A percentile compares a stretch with the other conserved stretches of the same genome.
Conservation (phyloP, 2,329 filamentous ascomycete species). For the Cercospora sp. region DNA sequence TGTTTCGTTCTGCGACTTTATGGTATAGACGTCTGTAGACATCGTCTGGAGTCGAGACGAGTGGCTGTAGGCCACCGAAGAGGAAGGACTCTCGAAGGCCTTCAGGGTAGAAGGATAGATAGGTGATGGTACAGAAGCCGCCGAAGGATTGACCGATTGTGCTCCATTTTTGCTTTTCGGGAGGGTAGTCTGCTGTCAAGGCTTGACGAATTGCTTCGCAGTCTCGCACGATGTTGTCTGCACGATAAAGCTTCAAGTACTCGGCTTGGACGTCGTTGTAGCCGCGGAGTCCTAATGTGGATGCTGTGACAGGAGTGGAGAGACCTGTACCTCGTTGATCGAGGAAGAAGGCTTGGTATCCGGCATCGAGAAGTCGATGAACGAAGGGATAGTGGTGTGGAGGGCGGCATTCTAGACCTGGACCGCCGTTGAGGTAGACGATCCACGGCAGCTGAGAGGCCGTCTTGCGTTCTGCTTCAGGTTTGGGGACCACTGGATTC, state of each 20-base stretch:
- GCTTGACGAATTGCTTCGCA: slow-evolving; percentile 80
- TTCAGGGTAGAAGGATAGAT: slow-evolving; percentile 72
- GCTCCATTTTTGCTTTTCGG: slow-evolving; percentile 75
- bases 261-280: slow-evolving; percentile 67
- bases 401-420: slow-evolving; percentile 72
- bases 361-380: slow-evolving; percentile 69
- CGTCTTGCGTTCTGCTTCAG: slow-evolving; percentile 57
- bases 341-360: slow-evolving; percentile 81
- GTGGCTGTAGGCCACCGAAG: slow-evolving; percentile 78
- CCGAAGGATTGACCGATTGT: slow-evolving; percentile 91
- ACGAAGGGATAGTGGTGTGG: slow-evolving; percentile 74
- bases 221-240: slow-evolving; percentile 86
- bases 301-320: slow-evolving; percentile 75
- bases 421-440: slow-evolving; percentile 81
- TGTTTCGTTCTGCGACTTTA: slow-evolving; percentile 70
- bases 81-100: slow-evolving; percentile 79
- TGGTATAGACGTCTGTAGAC: slow-evolving; percentile 72
- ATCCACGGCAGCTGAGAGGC: slow-evolving; percentile 58
- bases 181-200: slow-evolving; percentile 68
- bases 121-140: slow-evolving; percentile 80
- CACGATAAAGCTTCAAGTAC: slow-evolving; percentile 81
- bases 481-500: slow-evolving; percentile 49
- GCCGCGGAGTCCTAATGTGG: slow-evolving; percentile 66
- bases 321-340: slow-evolving; percentile 89
- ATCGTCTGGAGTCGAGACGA: slow-evolving; percentile 69